Evolutionary conservation across 805 yeast genomes (phyloP), one percentile per base, ranked within the genome.

Genomic region (Wickerhamiella spandovensis): DNA sequence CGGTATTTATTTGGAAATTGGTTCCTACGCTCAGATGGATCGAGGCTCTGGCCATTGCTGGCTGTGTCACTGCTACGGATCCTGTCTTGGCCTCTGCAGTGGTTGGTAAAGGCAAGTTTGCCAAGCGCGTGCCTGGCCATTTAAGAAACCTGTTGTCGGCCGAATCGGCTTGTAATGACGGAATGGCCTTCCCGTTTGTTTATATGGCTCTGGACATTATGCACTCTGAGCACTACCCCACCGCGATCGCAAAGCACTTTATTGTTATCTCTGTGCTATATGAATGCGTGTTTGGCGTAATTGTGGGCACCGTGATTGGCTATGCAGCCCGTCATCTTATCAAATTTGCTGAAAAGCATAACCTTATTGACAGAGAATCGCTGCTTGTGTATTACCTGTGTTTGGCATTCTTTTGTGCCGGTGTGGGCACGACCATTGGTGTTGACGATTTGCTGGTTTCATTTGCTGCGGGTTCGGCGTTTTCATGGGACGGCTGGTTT

Each of bases 71-170:
- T 0, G 96, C 96, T 1, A 89, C 97, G 0, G 97, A 88, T 67
- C 97, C 97, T 6, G 92, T 88, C 42, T 72, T 88, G 61, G 95
- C 96, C 1, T 92, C 95, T 17, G 95, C 96, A 2, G 95, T 88
- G 38, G 95, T 88, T 10, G 95, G 95, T 64, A 88, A 84, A 59
- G 95, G 95, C 56, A 84, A 85, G 62, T 88, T 88, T 64, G 95
- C 95, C 13, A 78, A 77, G 60, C 76, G 95, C 50, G 95, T 88
- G 17, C 95, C 95, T 1, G 95, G 94, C n/a, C 96, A 88, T 66
- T 72, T 88, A 67, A 73, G 95, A 58, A 84, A 87, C 61, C 67
- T 88, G 45, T 69, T 89, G 23, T 77, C 89, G 28, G 95, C 95
- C 0, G 95, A 86, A 59, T 82, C 90, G 0, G 94, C 89, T 3